These are phyloP conservation scores for Erigeron philadelphicus DNA, from an alignment of 140 eudicot species.

Conservation along the genomic window DNA sequence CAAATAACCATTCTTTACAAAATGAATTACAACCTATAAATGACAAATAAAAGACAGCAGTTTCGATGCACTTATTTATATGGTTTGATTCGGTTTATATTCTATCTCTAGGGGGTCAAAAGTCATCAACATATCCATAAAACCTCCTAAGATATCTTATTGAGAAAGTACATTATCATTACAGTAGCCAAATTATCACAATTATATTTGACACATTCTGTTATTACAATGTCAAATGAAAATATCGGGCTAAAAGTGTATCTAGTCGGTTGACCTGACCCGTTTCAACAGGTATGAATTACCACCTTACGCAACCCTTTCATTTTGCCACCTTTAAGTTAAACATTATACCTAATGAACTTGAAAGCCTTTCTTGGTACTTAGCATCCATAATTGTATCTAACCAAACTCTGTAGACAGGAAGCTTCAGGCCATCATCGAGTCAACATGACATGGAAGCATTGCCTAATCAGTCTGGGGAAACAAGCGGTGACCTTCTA, in stretches of 20 bases:
- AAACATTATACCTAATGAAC: neutral
- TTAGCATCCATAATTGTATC: neutral
- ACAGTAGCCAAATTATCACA: too few relatives aligned
- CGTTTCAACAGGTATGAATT: neutral
- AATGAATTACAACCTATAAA: neutral
- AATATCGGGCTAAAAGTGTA: too few relatives aligned
- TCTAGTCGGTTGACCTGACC: neutral
- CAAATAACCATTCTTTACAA: too few relatives aligned
- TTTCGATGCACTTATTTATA: neutral
- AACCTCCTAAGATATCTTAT: neutral
- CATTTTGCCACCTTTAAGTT: conserved; percentile 3
- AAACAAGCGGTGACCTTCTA: conserved; percentile 50
- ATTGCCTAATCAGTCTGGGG: conserved; percentile 74
- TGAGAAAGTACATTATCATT: neutral
- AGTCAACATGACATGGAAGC: conserved; percentile 72
- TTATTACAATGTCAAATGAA: too few relatives aligned
- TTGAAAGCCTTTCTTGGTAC: neutral
- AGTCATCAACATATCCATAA: neutral
- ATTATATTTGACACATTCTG: too few relatives aligned
- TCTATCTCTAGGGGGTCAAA: neutral
- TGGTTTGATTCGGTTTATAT: neutral
- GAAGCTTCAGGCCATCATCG: conserved; percentile 39
- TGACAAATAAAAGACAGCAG: neutral
- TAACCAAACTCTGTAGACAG: conserved; percentile 72
- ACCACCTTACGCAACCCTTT: neutral